Percentiles rank a stretch among this genome's conserved stretches.
Evolutionary conservation across 176 grass and related monocot genomes (phyloP).

Genomic region (Typha latifolia): DNA sequence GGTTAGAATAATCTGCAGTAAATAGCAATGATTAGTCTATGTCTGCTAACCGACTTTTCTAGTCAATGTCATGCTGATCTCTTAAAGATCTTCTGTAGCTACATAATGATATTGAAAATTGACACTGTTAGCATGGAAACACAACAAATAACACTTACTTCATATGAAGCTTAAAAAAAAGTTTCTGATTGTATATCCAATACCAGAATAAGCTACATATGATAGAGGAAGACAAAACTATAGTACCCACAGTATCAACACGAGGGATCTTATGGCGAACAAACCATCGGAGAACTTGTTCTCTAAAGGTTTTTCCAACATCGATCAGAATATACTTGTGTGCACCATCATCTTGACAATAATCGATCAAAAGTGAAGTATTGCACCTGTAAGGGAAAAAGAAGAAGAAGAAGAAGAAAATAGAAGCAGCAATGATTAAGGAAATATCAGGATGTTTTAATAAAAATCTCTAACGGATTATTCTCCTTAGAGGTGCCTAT

Average conservation of each 20-base stretch:
- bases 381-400: constrained; percentile 60
- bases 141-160: not conserved
- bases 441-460: not conserved
- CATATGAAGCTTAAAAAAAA: not conserved
- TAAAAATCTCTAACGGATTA: not conserved
- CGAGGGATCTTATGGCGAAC: constrained; percentile 80
- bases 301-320: constrained; percentile 84
- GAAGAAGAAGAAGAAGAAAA: not conserved
- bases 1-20: constrained; percentile 76
- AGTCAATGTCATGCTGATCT: too few species aligned
- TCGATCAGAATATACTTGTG: constrained; percentile 89
- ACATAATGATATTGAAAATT: too few species aligned
- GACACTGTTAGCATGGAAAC: not conserved
- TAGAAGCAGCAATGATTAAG: not conserved
- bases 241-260: constrained; percentile 77
- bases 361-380: constrained; percentile 97
- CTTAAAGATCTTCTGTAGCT: too few species aligned
- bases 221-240: not conserved
- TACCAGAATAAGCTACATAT: not conserved
- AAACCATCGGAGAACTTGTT: constrained; percentile 96
- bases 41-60: not conserved
- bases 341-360: constrained; percentile 49
- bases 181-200: not conserved
- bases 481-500: not conserved
- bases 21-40: constrained; percentile 21